Evolutionary conservation across 352 stramenopile genomes (phyloP).

Genomic region (Phytophthora capsici): DNA sequence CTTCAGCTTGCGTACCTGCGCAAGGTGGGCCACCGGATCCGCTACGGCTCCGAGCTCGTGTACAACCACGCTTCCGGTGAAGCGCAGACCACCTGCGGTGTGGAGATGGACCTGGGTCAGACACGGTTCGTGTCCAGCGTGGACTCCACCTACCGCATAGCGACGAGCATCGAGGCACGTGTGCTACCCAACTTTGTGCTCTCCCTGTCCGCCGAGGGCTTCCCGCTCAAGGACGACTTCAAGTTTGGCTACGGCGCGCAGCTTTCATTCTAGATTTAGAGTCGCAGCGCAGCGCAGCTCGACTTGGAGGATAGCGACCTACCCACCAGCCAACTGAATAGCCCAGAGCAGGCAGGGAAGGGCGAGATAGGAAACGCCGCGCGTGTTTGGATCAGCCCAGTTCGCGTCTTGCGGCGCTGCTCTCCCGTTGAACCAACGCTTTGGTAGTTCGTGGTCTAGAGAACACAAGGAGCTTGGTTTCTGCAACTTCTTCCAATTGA

Average conservation of each 20-base stretch:
- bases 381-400: constrained; percentile 10
- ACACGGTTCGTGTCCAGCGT: constrained; percentile 86
- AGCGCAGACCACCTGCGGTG: constrained; percentile 80
- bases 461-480: constrained; percentile 35
- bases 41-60: constrained; percentile 86
- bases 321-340: constrained; percentile 34
- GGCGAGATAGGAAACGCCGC: constrained; percentile 20
- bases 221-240: constrained; percentile 89
- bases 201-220: constrained; percentile 84
- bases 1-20: constrained; percentile 88
- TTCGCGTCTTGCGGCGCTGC: constrained; percentile 6
- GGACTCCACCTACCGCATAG: constrained; percentile 83
- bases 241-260: constrained; percentile 92
- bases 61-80: constrained; percentile 88
- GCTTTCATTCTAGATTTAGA: constrained; percentile 83
- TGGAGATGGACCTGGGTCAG: constrained; percentile 87
- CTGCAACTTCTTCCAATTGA: constrained; percentile 36
- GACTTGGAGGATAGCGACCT: constrained; percentile 33
- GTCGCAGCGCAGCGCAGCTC: constrained; percentile 26
- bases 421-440: constrained; percentile 21
- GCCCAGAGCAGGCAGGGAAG: constrained; percentile 23
- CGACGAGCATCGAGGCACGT: constrained; percentile 82
- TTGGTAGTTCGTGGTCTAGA: constrained; percentile 34
- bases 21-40: constrained; percentile 84
- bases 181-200: constrained; percentile 90